Conservation (phyloP, 1,284 basidiomycete species). For the Apiotrichum gracile region DNA sequence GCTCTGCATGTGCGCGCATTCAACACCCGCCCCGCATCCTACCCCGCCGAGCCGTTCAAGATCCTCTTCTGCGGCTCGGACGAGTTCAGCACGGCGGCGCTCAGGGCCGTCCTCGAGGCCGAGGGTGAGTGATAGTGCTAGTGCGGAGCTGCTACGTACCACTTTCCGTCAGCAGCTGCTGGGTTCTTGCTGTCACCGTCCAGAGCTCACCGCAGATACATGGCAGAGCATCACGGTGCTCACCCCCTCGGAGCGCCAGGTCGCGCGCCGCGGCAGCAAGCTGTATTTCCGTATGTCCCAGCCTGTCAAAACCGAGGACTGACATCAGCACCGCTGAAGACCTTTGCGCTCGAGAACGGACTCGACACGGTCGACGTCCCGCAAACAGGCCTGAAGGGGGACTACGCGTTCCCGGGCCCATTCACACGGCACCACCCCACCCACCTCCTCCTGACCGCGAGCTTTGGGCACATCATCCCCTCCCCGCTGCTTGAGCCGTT, state of each 20-base stretch:
- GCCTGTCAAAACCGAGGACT: neutral
- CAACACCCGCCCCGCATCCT: neutral
- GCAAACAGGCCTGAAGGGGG: constrained; percentile 17
- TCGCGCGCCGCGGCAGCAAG: constrained; percentile 21
- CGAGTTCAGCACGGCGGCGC: constrained; percentile 43
- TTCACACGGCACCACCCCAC: constrained; percentile 49
- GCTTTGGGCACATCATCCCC: constrained; percentile 85
- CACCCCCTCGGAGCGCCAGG: constrained; percentile 25
- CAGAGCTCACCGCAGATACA: constrained; percentile 30
- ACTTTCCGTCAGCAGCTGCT: too few relatives aligned
- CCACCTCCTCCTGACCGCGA: constrained; percentile 77
- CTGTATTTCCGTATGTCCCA: constrained; percentile 14
- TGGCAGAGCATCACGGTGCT: constrained; percentile 40
- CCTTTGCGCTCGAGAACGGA: constrained; percentile 16
- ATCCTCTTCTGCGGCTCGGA: constrained; percentile 50
- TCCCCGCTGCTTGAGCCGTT: constrained; percentile 62
- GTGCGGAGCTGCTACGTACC: too few relatives aligned
- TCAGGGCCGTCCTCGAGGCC: constrained; percentile 39
- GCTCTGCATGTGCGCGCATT: neutral
- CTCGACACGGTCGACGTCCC: constrained; percentile 16
- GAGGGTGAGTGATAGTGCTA: constrained; percentile 32
- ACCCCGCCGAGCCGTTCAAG: constrained; percentile 29
- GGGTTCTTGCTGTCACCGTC: too few relatives aligned
- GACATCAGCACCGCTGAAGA: constrained; percentile 18
- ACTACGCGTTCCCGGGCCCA: constrained; percentile 20